Evolutionary conservation across 83 land plant genomes (phyloP).

Genomic region (Thuja plicata): DNA sequence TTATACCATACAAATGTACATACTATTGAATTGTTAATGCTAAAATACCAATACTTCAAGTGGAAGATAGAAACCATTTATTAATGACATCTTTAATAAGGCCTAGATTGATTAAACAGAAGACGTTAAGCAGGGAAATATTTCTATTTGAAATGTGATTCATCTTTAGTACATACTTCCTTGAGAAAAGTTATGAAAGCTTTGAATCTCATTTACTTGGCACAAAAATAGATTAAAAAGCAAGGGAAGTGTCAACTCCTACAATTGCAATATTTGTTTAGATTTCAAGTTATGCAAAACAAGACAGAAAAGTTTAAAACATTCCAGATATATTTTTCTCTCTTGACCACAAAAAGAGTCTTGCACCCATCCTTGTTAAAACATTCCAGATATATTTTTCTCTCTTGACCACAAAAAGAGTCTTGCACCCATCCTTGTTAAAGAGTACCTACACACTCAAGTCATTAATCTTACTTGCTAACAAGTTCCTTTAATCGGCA

Average conservation of each 20-base stretch:
- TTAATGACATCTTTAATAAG: background rate
- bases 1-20: background rate
- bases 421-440: too few species aligned
- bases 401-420: background rate
- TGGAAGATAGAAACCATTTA: background rate
- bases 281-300: background rate
- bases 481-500: too few species aligned
- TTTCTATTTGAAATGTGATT: background rate
- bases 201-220: background rate
- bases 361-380: background rate
- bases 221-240: background rate
- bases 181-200: background rate
- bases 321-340: background rate
- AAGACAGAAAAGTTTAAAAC: background rate
- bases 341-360: background rate
- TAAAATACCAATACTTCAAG: background rate
- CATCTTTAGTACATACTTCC: background rate
- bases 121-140: background rate
- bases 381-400: background rate
- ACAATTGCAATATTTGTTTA: background rate
- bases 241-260: background rate
- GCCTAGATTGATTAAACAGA: background rate
- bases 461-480: too few species aligned
- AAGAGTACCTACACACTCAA: too few species aligned
- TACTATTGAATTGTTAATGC: too few species aligned